These are phyloP conservation scores for Spinellus fusiger DNA, from an alignment of 192 early-diverging fungal species.

Conservation along the genomic window DNA sequence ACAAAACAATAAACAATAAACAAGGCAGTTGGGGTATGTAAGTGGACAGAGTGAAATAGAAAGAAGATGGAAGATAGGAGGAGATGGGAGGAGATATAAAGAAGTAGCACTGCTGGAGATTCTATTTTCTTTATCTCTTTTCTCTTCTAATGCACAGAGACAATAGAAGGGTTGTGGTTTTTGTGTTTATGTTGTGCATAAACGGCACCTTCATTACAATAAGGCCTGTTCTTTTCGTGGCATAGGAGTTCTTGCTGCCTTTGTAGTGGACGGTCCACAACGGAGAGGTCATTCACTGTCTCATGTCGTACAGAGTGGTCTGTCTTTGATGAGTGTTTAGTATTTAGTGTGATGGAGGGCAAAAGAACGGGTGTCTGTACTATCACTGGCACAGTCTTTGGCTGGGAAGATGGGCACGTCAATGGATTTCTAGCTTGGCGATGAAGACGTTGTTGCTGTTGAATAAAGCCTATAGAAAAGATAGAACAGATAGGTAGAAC, in stretches of 20 bases:
- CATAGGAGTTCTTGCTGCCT: too few relatives aligned
- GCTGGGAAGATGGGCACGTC: too few relatives aligned
- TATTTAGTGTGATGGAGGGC: too few relatives aligned
- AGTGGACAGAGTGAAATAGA: not conserved
- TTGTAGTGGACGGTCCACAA: too few relatives aligned
- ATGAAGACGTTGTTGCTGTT: constrained; percentile 25
- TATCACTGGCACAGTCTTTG: too few relatives aligned
- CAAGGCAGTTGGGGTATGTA: not conserved
- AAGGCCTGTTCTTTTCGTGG: not conserved
- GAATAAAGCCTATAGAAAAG: constrained; percentile 26
- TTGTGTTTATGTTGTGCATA: not conserved
- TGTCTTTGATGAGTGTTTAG: too few relatives aligned
- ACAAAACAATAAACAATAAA: not conserved
- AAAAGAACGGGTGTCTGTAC: too few relatives aligned
- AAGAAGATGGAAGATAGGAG: not conserved
- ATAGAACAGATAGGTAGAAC: not conserved
- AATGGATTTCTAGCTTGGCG: too few relatives aligned
- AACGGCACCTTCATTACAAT: not conserved
- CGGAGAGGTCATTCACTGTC: too few relatives aligned
- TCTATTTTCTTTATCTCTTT: too few relatives aligned
- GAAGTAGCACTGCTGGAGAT: too few relatives aligned
- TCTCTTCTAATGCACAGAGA: not conserved
- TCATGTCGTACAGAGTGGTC: too few relatives aligned
- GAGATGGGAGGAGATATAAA: not conserved
- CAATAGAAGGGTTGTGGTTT: not conserved